These are phyloP conservation scores for Periconia sp. DNA, from an alignment of 2,329 filamentous ascomycete genomes.

Conservation along the genomic window DNA sequence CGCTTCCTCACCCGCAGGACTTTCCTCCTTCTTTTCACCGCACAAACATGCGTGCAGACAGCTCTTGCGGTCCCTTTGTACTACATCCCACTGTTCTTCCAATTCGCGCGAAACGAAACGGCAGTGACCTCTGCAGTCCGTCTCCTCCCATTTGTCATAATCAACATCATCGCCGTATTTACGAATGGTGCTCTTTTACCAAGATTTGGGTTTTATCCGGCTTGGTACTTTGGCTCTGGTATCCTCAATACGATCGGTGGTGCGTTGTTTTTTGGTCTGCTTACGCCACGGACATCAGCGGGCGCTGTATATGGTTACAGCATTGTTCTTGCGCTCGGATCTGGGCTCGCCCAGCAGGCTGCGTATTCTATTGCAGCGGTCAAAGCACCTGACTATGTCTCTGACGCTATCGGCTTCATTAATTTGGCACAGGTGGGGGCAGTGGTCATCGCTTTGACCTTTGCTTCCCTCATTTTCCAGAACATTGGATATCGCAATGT, in stretches of 20 bases:
- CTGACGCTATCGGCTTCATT: slow-evolving; percentile 26
- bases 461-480: slow-evolving; percentile 32
- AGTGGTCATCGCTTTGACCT: slow-evolving; percentile 28
- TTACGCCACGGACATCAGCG: slow-evolving; percentile 7
- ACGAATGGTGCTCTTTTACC: slow-evolving; percentile 22
- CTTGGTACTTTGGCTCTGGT: slow-evolving; percentile 35
- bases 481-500: slow-evolving; percentile 27
- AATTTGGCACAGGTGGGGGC: slow-evolving; percentile 31
- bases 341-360: slow-evolving; percentile 21
- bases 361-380: slow-evolving; percentile 22
- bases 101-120: slow-evolving; percentile 23
- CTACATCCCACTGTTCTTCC: slow-evolving; percentile 36
- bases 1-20: slow-evolving; percentile 48
- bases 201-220: slow-evolving; percentile 23
- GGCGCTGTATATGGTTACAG: slow-evolving; percentile 27
- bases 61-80: slow-evolving; percentile 46
- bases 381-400: slow-evolving; percentile 11
- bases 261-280: slow-evolving; percentile 35
- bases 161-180: slow-evolving; percentile 22
- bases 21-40: slow-evolving; percentile 14
- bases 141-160: slow-evolving; percentile 30
- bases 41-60: slow-evolving; percentile 23
- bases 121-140: slow-evolving; percentile 27
- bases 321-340: slow-evolving; percentile 25
- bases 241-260: slow-evolving; percentile 44